Conservation (phyloP, 176 grass and related monocot species). For the Cymbopogon citratus region DNA sequence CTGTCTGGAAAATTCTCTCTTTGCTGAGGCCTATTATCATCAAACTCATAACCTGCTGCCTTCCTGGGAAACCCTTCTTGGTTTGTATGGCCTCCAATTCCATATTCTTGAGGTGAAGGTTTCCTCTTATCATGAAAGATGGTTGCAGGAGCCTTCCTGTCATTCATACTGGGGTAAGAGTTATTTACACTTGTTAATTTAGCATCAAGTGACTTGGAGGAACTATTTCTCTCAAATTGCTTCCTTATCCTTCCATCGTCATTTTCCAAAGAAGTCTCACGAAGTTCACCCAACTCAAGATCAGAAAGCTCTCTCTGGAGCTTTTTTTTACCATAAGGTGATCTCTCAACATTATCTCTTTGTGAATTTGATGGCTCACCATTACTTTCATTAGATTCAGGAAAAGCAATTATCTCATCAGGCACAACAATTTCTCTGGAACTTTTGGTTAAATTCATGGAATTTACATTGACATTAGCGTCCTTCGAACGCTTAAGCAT, state of each 20-base stretch:
- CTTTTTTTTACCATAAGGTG: constrained; percentile 39
- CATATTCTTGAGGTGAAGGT: constrained; percentile 39
- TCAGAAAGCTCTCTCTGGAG: constrained; percentile 85
- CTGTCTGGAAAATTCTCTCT: constrained; percentile 39
- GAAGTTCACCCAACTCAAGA: constrained; percentile 91
- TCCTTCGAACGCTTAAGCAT: constrained; percentile 43
- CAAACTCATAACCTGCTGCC: constrained; percentile 37
- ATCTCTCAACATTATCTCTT: constrained; percentile 52
- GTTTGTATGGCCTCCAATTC: constrained; percentile 26
- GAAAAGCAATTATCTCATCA: constrained; percentile 28
- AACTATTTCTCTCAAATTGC: constrained; percentile 83
- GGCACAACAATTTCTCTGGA: constrained; percentile 25
- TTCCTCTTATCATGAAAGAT: constrained; percentile 48
- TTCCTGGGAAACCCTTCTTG: constrained; percentile 43
- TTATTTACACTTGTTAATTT: constrained; percentile 42
- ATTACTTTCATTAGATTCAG: constrained; percentile 48
- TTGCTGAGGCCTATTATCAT: constrained; percentile 47
- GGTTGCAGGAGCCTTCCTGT: constrained; percentile 39
- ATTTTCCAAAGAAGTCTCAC: constrained; percentile 55
- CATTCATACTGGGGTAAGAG: constrained; percentile 30
- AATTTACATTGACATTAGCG: constrained; percentile 35
- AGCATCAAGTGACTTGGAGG: constrained; percentile 65
- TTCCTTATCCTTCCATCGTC: constrained; percentile 45
- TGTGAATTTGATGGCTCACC: constrained; percentile 31
- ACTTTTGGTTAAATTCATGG: constrained; percentile 38